phyloP scores from a whole-genome alignment of 371 early-diverging fungal species.

The Syncephalastrum monosporum region DNA sequence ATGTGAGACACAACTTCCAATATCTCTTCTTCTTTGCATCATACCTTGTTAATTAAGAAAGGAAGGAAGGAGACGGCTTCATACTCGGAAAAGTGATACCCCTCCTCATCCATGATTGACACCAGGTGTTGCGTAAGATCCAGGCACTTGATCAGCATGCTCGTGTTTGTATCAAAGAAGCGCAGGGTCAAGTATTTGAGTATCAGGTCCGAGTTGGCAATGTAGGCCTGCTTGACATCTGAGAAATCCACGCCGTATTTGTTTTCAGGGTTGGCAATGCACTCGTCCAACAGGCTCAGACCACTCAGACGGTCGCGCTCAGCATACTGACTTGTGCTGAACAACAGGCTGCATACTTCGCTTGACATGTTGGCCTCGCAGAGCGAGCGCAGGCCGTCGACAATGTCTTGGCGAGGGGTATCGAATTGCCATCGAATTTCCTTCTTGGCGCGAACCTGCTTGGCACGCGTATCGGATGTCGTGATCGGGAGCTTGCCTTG shows the following conservation, averaged over 20 bases:
- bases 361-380: conserved; percentile 60
- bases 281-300: conserved; percentile 68
- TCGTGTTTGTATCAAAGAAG: conserved; percentile 88
- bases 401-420: conserved; percentile 67
- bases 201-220: conserved; percentile 74
- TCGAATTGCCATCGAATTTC: conserved; percentile 84
- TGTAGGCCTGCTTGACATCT: conserved; percentile 52
- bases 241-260: conserved; percentile 49
- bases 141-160: conserved; percentile 76
- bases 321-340: conserved; percentile 80
- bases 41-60: conserved; percentile 67
- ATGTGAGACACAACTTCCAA: not conserved
- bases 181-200: conserved; percentile 85
- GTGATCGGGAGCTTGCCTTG: conserved; percentile 49
- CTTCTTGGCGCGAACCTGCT: conserved; percentile 69
- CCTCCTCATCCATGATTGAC: conserved; percentile 57
- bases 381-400: conserved; percentile 61
- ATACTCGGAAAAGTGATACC: conserved; percentile 69
- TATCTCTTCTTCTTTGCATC: not conserved
- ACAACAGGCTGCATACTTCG: conserved; percentile 60
- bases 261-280: conserved; percentile 44
- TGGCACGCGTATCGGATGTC: conserved; percentile 63
- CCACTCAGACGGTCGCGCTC: conserved; percentile 74
- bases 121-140: conserved; percentile 77
- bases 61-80: conserved; percentile 82